Percentiles rank a stretch among this genome's conserved stretches.
These are phyloP conservation scores for Ceratobasidium papillatum DNA, from an alignment of 1,284 basidiomycete genomes.

Conservation along the genomic window DNA sequence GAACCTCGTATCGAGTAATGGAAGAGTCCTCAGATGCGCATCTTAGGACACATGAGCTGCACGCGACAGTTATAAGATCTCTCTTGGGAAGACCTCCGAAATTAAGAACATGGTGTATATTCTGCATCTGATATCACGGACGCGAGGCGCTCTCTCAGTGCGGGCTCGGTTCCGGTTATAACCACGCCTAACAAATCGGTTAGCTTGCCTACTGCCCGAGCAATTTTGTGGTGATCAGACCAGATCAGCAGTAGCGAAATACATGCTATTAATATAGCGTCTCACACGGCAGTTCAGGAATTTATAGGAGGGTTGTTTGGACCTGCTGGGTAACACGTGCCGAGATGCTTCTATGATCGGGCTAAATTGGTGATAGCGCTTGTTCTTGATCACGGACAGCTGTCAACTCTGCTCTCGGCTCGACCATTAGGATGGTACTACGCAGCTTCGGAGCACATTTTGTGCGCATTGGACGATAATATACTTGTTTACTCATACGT, in stretches of 20 bases:
- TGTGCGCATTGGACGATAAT: no score
- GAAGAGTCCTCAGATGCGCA: neutral
- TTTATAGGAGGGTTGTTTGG: neutral
- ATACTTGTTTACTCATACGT: no score
- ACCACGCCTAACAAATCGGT: neutral
- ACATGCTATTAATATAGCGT: neutral
- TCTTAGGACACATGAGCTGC: neutral
- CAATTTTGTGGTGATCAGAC: neutral
- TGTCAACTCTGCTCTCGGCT: neutral
- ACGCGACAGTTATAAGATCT: neutral
- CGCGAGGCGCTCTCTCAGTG: neutral
- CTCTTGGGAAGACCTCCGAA: neutral
- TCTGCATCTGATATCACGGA: neutral
- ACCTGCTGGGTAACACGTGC: neutral
- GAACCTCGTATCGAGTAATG: neutral
- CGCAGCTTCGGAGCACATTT: neutral
- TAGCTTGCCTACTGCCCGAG: neutral
- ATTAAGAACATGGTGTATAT: neutral
- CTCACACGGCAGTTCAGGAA: neutral
- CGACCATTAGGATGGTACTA: neutral
- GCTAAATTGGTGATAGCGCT: neutral
- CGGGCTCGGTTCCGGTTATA: neutral
- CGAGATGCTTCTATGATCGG: slow-evolving; percentile 24
- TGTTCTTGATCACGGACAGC: slow-evolving; percentile 1
- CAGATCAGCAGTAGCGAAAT: neutral